phyloP scores from a whole-genome alignment of 1,284 basidiomycete species.

The Trichosporon asahii region DNA sequence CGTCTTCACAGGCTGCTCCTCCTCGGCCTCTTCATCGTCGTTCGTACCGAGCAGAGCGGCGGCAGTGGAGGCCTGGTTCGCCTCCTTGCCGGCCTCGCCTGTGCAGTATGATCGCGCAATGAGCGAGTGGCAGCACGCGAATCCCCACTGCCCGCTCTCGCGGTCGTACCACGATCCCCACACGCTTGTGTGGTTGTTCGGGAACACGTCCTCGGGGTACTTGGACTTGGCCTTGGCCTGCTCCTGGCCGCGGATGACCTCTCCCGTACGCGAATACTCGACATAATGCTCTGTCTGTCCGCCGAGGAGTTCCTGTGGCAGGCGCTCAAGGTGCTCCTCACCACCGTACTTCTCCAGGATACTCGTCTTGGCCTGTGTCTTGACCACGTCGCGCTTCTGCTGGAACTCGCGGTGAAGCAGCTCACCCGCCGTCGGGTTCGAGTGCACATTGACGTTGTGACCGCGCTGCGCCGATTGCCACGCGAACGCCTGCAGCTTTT shows the following conservation, averaged over 20 bases:
- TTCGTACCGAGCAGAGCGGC: slow-evolving; percentile 61
- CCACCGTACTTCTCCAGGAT: slow-evolving; percentile 91
- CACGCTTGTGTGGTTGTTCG: slow-evolving; percentile 88
- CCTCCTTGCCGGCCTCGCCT: slow-evolving; percentile 79
- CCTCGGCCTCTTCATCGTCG: slow-evolving; percentile 25
- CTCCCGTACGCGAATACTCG: slow-evolving; percentile 90
- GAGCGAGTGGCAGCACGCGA: slow-evolving; percentile 85
- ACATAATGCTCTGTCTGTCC: slow-evolving; percentile 98
- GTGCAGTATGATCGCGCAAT: slow-evolving; percentile 90
- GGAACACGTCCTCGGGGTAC: slow-evolving; percentile 91
- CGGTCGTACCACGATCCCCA: slow-evolving; percentile 95
- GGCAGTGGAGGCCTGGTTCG: slow-evolving; percentile 66
- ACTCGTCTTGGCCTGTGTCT: slow-evolving; percentile 78
- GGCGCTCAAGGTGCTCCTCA: slow-evolving; percentile 76
- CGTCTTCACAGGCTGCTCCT: slow-evolving; percentile 33
- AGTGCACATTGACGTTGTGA: slow-evolving; percentile 91
- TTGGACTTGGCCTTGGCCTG: slow-evolving; percentile 78
- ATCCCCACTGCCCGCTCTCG: slow-evolving; percentile 77
- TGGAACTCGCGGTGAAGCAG: slow-evolving; percentile 85
- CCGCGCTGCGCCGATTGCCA: slow-evolving; percentile 93
- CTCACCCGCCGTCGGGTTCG: slow-evolving; percentile 94
- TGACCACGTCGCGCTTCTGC: slow-evolving; percentile 86
- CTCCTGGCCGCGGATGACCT: slow-evolving; percentile 88
- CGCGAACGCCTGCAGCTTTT: slow-evolving; percentile 90
- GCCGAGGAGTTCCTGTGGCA: slow-evolving; percentile 78